These are phyloP conservation scores for Ceratocystiopsis brevicomis DNA, from an alignment of 2,329 filamentous ascomycete species.

Conservation along the genomic window DNA sequence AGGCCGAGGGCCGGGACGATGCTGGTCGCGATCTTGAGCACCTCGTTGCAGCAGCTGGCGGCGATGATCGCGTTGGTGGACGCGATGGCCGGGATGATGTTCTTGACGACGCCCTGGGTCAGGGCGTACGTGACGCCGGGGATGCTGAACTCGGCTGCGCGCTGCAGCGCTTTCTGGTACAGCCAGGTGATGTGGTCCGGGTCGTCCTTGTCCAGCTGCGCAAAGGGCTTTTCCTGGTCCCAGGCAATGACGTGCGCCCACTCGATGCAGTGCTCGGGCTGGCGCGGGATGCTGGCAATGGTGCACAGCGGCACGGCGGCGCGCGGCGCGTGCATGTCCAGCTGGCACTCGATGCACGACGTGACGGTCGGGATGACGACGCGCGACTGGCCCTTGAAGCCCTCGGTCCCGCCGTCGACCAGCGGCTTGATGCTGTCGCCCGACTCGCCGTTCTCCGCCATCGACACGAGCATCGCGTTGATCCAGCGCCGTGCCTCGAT, in stretches of 20 bases:
- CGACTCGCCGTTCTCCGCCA: conserved; percentile 46
- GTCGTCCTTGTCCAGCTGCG: conserved; percentile 82
- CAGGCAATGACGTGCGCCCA: conserved; percentile 98
- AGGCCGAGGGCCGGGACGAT: conserved; percentile 63
- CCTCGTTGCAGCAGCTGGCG: conserved; percentile 89
- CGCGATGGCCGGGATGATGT: conserved; percentile 96
- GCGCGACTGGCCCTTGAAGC: conserved; percentile 91
- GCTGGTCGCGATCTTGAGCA: conserved; percentile 76
- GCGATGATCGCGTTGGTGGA: conserved; percentile 96
- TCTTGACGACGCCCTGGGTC: conserved; percentile 95
- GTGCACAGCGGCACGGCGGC: conserved; percentile 95
- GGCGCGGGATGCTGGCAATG: conserved; percentile 84
- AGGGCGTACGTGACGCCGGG: conserved; percentile 83
- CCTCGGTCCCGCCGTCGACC: conserved; percentile 90
- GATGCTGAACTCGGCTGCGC: conserved; percentile 79
- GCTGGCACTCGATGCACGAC: conserved; percentile 92
- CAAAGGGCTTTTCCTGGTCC: conserved; percentile 70
- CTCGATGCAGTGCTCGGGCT: conserved; percentile 95
- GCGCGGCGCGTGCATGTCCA: conserved; percentile 96
- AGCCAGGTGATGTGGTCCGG: conserved; percentile 97
- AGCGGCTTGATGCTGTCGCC: conserved; percentile 79
- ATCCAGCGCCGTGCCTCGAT: conserved; percentile 98
- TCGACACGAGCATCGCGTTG: conserved; percentile 76
- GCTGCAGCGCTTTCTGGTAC: conserved; percentile 62
- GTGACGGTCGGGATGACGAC: conserved; percentile 85